Evolutionary conservation across 192 early-diverging fungal species (phyloP), one percentile per base, ranked within the genome.

Genomic region (Coemansia sp.): DNA sequence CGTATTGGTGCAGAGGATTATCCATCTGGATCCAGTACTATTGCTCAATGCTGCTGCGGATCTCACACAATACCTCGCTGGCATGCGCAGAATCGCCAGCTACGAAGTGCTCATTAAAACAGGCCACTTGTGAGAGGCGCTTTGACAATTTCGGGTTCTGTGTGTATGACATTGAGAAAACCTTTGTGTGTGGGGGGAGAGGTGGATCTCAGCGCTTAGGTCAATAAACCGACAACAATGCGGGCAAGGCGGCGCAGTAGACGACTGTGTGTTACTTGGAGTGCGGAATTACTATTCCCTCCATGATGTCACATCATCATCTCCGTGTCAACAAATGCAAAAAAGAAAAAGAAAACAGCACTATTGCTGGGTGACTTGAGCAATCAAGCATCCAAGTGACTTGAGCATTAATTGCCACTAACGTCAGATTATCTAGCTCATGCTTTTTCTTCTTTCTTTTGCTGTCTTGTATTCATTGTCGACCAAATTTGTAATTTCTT

Each of bases 11-110:
- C 24, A 29, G 24, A 13, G 24, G 51, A 53, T 53, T 53, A 53
- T 53, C 51, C 5, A 4, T 29, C 51, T 29, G 24, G 24, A 15
- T 29, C 51, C 51, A 20, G 20, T 19, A 48, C 46, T 48, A 48
- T 48, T 48, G 46, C 46, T 7, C n/a, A 19, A n/a, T 48, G 46
- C 5, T 45, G 42, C 5, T 45, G 42, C 42, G 42, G 42, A 50
- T 50, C 48, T n/a, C 24, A 5, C 51, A 53, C 51, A 53, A 53
- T 53, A 53, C 24, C 51, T 53, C 24, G 51, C 27, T 53, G 24
- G 51, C 51, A 53, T 53, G 51, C 51, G n/a, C 51, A 13, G 10
- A 0, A 53, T 53, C 51, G 51, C 24, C 51, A 24, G 2, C 24
- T 15, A 53, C 11, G 13, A 29, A 53, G 12, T 10, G n/a, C 20